Percentiles rank a stretch among this genome's conserved stretches.
Conservation (phyloP, 306 rosid species). For the Dryas drummondii region DNA sequence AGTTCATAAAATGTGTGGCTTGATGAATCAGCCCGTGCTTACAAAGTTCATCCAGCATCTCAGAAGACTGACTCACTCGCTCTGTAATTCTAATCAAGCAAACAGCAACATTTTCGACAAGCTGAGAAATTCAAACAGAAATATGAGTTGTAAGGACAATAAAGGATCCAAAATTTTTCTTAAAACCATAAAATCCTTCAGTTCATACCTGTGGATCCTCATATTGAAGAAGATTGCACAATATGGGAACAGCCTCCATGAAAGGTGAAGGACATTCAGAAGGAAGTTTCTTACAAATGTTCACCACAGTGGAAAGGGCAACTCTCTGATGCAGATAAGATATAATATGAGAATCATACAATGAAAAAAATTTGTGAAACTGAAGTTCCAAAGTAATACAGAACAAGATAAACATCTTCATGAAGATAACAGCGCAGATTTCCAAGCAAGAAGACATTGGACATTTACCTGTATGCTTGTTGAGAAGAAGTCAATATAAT, state of each 20-base stretch:
- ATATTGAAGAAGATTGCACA: constrained; percentile 90
- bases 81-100: constrained; percentile 82
- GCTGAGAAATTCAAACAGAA: constrained; percentile 50
- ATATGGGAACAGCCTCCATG: constrained; percentile 92
- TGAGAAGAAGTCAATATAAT: constrained; percentile 84
- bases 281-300: constrained; percentile 91
- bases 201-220: constrained; percentile 85
- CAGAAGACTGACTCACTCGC: constrained; percentile 61
- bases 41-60: constrained; percentile 86
- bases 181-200: constrained; percentile 11
- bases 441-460: constrained; percentile 4
- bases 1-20: constrained; percentile 59
- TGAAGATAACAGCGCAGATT: constrained; percentile 12
- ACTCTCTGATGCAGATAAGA: constrained; percentile 60
- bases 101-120: constrained; percentile 79
- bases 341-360: constrained; percentile 15
- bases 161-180: constrained; percentile 4
- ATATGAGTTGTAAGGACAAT: constrained; percentile 21
- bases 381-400: background rate
- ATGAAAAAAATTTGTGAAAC: background rate
- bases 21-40: constrained; percentile 74
- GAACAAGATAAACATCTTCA: background rate
- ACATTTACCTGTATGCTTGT: constrained; percentile 77
- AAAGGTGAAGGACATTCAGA: constrained; percentile 71
- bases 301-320: constrained; percentile 93